These are phyloP conservation scores for Mortierella sp. DNA, from an alignment of 371 early-diverging fungal species.

Conservation along the genomic window DNA sequence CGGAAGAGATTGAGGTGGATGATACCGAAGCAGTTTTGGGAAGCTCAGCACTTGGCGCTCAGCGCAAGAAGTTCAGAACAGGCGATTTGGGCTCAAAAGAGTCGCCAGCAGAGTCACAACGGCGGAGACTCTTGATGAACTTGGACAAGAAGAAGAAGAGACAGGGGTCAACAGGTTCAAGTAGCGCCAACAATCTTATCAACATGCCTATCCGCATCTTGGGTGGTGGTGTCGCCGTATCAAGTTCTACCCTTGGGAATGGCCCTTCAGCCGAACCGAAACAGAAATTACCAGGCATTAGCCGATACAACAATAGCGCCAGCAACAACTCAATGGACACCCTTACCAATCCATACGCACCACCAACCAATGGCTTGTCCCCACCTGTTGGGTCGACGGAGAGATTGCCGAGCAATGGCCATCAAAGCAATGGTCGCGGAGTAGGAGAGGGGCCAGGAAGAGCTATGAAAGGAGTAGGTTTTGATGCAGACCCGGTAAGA, in stretches of 20 bases:
- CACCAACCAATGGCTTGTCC: background rate
- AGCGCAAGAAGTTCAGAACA: conserved; percentile 21
- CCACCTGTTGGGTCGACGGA: conserved; percentile 25
- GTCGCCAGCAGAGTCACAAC: conserved; percentile 37
- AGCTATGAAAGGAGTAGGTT: conserved; percentile 22
- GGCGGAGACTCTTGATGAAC: conserved; percentile 30
- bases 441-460: conserved; percentile 1
- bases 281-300: conserved; percentile 42
- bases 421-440: conserved; percentile 18
- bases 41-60: conserved; percentile 29
- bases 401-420: conserved; percentile 15
- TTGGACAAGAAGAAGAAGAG: conserved; percentile 47
- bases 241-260: conserved; percentile 9
- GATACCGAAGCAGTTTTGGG: conserved; percentile 42
- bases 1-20: conserved; percentile 48
- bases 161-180: conserved; percentile 19
- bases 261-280: conserved; percentile 16
- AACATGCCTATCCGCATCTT: conserved; percentile 37
- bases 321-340: background rate
- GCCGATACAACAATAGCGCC: conserved; percentile 10
- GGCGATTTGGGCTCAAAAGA: conserved; percentile 10
- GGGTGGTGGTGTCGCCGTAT: conserved; percentile 25
- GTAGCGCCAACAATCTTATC: conserved; percentile 26
- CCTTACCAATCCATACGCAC: conserved; percentile 1
- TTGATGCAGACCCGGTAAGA: conserved; percentile 33